Conservation (phyloP, 116 monocot genomes). For the Iris pallida region DNA sequence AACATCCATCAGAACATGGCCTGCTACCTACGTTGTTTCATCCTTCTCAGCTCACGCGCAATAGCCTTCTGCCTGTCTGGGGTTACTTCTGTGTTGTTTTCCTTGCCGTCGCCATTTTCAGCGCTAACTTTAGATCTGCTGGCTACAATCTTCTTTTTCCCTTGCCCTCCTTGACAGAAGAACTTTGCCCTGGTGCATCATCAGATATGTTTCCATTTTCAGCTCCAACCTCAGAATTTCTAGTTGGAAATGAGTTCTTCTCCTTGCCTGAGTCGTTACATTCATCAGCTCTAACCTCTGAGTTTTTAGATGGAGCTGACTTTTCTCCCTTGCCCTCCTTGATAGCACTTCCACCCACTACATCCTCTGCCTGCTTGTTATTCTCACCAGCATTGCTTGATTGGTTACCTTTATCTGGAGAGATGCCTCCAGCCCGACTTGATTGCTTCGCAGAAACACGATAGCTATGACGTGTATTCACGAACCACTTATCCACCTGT, state of each 20-base stretch:
- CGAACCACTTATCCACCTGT: conserved; percentile 79
- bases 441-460: conserved; percentile 20
- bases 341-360: neutral
- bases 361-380: neutral
- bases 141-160: too few relatives aligned
- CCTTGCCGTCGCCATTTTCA: neutral
- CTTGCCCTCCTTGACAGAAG: too few relatives aligned
- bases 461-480: conserved; percentile 40
- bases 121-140: neutral
- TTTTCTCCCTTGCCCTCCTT: conserved; percentile 1
- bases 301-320: neutral
- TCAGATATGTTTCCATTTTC: neutral
- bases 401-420: neutral
- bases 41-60: conserved; percentile 12
- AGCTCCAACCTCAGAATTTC: neutral
- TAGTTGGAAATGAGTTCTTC: conserved; percentile 1
- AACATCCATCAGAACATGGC: neutral
- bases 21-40: neutral
- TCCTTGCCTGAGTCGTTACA: neutral
- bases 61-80: conserved; percentile 3
- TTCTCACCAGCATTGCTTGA: neutral
- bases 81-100: neutral
- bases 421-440: neutral
- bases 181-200: too few relatives aligned
- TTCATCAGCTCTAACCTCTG: neutral